phyloP scores from a whole-genome alignment of 371 early-diverging fungal genomes.

The Mortierella sp. region DNA sequence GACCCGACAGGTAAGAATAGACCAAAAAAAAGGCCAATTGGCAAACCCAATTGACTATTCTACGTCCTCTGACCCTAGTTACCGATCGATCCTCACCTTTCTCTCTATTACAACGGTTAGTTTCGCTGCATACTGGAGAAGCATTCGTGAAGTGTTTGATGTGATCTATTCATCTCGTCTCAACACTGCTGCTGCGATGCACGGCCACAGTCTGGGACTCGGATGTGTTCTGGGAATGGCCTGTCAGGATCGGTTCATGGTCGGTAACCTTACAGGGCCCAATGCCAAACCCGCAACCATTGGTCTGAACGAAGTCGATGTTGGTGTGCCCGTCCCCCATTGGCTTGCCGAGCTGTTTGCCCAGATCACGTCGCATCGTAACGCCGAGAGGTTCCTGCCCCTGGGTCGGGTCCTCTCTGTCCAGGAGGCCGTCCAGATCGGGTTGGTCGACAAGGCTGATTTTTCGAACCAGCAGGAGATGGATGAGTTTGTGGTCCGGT shows the following conservation, averaged over 20 bases:
- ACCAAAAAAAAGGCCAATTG: too few relatives aligned
- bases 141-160: conserved; percentile 49
- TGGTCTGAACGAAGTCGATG: conserved; percentile 51
- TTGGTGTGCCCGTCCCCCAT: conserved; percentile 52
- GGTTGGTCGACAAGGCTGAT: conserved; percentile 45
- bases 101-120: not conserved
- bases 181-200: conserved; percentile 53
- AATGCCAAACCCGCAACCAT: conserved; percentile 43
- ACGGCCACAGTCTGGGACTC: conserved; percentile 54
- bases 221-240: conserved; percentile 56
- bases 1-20: conserved; percentile 49
- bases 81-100: not conserved
- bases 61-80: not conserved
- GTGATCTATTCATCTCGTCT: conserved; percentile 49
- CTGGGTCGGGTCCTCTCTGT: conserved; percentile 44
- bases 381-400: conserved; percentile 48
- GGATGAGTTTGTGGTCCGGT: conserved; percentile 48
- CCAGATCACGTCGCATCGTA: conserved; percentile 39
- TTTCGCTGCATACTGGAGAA: conserved; percentile 46
- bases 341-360: conserved; percentile 49
- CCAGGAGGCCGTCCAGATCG: conserved; percentile 28
- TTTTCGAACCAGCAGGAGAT: conserved; percentile 44
- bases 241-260: conserved; percentile 55
- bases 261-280: conserved; percentile 18
- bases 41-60: not conserved